Conservation (phyloP, 139 green algal species). For the Diplosphaera chodatii region DNA sequence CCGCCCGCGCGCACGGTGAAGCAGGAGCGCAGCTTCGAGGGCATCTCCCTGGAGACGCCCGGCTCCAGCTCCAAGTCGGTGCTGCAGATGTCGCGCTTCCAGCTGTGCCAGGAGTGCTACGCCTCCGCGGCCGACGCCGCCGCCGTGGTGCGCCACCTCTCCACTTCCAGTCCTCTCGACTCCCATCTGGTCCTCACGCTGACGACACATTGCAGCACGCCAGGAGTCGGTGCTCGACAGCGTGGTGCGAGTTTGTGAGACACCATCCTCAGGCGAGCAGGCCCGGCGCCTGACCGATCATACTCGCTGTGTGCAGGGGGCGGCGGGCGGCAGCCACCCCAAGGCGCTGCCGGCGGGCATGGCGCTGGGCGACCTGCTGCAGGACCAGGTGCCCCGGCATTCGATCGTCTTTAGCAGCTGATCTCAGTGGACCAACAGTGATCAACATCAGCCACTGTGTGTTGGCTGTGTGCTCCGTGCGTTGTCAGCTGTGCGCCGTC, state of each 20-base stretch:
- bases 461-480: too few species aligned
- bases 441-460: too few species aligned
- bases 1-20: conserved; percentile 29
- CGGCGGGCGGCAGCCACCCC: background rate
- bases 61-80: conserved; percentile 26
- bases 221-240: too few species aligned
- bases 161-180: too few species aligned
- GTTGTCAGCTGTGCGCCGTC: too few species aligned
- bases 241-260: too few species aligned
- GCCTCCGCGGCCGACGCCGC: conserved; percentile 3
- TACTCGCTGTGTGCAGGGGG: background rate
- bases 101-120: conserved; percentile 52
- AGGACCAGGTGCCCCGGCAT: conserved; percentile 13
- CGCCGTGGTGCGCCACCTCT: background rate
- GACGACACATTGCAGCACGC: too few species aligned
- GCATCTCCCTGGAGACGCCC: conserved; percentile 69
- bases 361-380: conserved; percentile 24
- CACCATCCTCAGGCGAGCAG: too few species aligned
- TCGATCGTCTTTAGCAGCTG: too few species aligned
- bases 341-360: conserved; percentile 31
- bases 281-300: too few species aligned
- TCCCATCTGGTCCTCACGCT: too few species aligned
- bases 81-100: conserved; percentile 30
- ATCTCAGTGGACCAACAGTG: too few species aligned
- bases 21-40: conserved; percentile 71